Percentiles rank a stretch among this genome's conserved stretches.
These are phyloP conservation scores for Trichoderma pleuroti DNA, from an alignment of 2,329 filamentous ascomycete genomes.

Conservation along the genomic window DNA sequence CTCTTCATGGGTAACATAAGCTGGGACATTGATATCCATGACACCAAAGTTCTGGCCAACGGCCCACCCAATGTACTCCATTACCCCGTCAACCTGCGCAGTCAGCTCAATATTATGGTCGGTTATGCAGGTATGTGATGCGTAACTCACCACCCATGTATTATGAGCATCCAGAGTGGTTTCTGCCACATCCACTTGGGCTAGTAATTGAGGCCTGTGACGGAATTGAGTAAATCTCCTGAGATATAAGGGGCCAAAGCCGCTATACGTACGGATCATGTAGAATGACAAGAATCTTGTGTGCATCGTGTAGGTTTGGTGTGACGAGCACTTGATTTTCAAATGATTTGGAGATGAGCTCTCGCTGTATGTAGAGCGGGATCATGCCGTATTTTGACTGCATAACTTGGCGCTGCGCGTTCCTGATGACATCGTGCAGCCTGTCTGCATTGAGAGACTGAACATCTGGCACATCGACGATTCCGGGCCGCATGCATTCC, in stretches of 20 bases:
- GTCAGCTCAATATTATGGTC: constrained; percentile 18
- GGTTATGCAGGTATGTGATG: too few species aligned
- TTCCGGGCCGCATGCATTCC: constrained; percentile 77
- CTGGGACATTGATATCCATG: constrained; percentile 88
- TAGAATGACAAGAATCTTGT: constrained; percentile 76
- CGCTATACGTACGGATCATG: constrained; percentile 72
- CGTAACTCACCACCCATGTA: constrained; percentile 71
- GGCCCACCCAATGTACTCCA: constrained; percentile 82
- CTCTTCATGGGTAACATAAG: constrained; percentile 64
- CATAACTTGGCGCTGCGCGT: constrained; percentile 69
- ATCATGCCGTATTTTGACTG: constrained; percentile 74
- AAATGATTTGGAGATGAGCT: constrained; percentile 70
- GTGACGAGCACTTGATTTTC: constrained; percentile 85
- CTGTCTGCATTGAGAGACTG: constrained; percentile 55
- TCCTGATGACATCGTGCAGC: constrained; percentile 75
- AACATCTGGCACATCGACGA: constrained; percentile 53
- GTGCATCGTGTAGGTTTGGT: constrained; percentile 61
- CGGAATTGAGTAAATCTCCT: constrained; percentile 18
- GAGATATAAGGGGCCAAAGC: not conserved
- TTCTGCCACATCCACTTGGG: constrained; percentile 64
- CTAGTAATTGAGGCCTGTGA: constrained; percentile 62
- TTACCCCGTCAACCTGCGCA: constrained; percentile 71
- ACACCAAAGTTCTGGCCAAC: constrained; percentile 72
- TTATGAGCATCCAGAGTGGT: constrained; percentile 78
- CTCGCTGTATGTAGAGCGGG: constrained; percentile 73